A percentile compares a stretch with the other conserved stretches of the same genome.
Conservation (phyloP, 257 asterid genomes). For the Handroanthus guayacan region DNA sequence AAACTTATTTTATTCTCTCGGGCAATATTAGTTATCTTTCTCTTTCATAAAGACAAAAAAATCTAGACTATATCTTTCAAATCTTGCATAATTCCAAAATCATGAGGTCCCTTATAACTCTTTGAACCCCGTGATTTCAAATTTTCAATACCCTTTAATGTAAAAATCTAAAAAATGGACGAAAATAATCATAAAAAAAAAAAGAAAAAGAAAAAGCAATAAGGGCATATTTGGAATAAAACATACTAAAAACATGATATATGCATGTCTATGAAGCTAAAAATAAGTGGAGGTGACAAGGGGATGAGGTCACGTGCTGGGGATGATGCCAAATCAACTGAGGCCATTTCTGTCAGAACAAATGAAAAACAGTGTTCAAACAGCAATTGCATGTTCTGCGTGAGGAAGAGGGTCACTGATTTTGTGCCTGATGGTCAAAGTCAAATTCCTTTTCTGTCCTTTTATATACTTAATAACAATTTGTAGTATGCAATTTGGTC, state of each 20-base stretch:
- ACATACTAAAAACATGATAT: constrained; percentile 11
- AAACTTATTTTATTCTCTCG: no score
- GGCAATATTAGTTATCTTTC: no score
- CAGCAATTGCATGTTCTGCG: constrained; percentile 27
- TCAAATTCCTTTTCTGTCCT: constrained; percentile 32
- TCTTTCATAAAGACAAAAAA: no score
- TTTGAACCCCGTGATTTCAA: constrained; percentile 1
- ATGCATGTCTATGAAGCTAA: constrained; percentile 8
- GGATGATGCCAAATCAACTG: constrained; percentile 21
- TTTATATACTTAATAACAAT: constrained; percentile 17
- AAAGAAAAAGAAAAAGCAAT: background rate
- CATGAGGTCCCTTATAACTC: background rate
- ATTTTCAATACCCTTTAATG: no score
- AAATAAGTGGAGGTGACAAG: no score
- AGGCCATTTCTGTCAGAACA: constrained; percentile 21
- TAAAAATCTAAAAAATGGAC: no score
- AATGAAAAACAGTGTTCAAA: constrained; percentile 1
- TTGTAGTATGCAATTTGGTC: background rate
- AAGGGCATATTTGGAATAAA: constrained; percentile 9
- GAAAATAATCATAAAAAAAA: background rate
- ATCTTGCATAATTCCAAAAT: background rate
- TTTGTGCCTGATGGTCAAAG: constrained; percentile 31
- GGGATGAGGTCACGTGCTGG: constrained; percentile 40
- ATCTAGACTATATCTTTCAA: background rate
- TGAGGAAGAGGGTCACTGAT: background rate